Evolutionary conservation across 805 yeast genomes (phyloP), one percentile per base, ranked within the genome.

Genomic region (Hanseniaspora nectarophila): DNA sequence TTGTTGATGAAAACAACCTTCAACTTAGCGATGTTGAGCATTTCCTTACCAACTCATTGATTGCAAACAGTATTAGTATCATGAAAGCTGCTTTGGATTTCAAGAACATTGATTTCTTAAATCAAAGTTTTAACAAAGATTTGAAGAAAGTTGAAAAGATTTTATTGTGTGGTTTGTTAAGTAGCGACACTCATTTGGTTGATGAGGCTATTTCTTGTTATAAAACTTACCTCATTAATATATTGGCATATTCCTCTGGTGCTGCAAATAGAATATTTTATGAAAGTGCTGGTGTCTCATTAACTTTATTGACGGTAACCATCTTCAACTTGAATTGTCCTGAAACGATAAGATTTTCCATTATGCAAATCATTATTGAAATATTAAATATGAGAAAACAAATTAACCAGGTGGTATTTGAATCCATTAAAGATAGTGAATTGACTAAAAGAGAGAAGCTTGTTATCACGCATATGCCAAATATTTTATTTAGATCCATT

Each of bases 401-500:
- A 29, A 56, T 73, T 16, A 63, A 65, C 7, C 57, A 54, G 5
- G 45, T 57, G 9, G 56, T 69, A 28, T 61, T 60, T 31, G 56
- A 60, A 4, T 59, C 61, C 10, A 58, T 65, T 2, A 49, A 54
- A 21, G 57, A 62, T 20, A 56, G 55, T 2, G 55, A 58, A 5
- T 61, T 65, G 3, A 51, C 58, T 3, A 56, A 54, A 2, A 56
- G 56, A 1, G 71, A 71, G 33, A 48, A 49, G 10, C 37, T 52
- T 2, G 61, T 67, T 9, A 71, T 73, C 51, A 54, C 58, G 0
- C 52, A 63, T 12, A 56, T 75, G 1, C 61, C 70, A 9, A 65
- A 70, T 4, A 61, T 70, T 5, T 63, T 76, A 46, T 85, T 80
- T 46, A 72, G 77, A 48, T 74, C 77, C 5, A 59, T 78, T 29